Percentiles rank a stretch among this genome's conserved stretches.
phyloP scores from a whole-genome alignment of 805 yeast species.

The Candida nonsorbophila region DNA sequence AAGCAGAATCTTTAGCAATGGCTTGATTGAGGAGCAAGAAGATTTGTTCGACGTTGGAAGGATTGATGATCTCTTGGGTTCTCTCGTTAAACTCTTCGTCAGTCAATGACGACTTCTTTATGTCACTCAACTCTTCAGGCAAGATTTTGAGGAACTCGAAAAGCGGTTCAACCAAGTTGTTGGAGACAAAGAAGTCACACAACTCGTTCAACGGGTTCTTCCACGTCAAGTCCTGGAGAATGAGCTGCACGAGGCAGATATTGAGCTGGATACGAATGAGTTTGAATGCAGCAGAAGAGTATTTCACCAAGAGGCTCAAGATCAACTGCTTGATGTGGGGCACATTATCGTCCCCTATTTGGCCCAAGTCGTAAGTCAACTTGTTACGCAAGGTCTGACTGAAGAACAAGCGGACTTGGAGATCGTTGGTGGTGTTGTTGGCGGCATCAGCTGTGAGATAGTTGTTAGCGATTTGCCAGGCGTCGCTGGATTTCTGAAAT shows the following conservation, averaged over 20 bases:
- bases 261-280: slow-evolving; percentile 79
- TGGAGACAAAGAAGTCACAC: slow-evolving; percentile 16
- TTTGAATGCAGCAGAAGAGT: slow-evolving; percentile 33
- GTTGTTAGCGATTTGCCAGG: slow-evolving; percentile 71
- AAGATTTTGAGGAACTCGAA: slow-evolving; percentile 79
- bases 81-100: slow-evolving; percentile 74
- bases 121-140: slow-evolving; percentile 86
- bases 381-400: slow-evolving; percentile 88
- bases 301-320: slow-evolving; percentile 49
- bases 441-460: slow-evolving; percentile 40
- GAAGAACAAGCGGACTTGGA: slow-evolving; percentile 72
- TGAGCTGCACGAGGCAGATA: slow-evolving; percentile 74
- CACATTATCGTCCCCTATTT: slow-evolving; percentile 58
- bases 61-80: slow-evolving; percentile 50
- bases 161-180: slow-evolving; percentile 26
- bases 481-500: slow-evolving; percentile 77
- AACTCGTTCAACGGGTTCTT: slow-evolving; percentile 48
- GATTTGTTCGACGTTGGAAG: slow-evolving; percentile 60
- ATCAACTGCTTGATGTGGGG: slow-evolving; percentile 63
- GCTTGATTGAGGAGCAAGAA: slow-evolving; percentile 56
- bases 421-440: slow-evolving; percentile 22
- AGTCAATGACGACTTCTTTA: slow-evolving; percentile 69
- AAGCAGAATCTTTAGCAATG: slow-evolving; percentile 12
- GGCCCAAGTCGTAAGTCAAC: slow-evolving; percentile 77
- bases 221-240: slow-evolving; percentile 78